These are phyloP conservation scores for Xylaria castorea DNA, from an alignment of 495 filamentous ascomycete genomes.

Conservation along the genomic window DNA sequence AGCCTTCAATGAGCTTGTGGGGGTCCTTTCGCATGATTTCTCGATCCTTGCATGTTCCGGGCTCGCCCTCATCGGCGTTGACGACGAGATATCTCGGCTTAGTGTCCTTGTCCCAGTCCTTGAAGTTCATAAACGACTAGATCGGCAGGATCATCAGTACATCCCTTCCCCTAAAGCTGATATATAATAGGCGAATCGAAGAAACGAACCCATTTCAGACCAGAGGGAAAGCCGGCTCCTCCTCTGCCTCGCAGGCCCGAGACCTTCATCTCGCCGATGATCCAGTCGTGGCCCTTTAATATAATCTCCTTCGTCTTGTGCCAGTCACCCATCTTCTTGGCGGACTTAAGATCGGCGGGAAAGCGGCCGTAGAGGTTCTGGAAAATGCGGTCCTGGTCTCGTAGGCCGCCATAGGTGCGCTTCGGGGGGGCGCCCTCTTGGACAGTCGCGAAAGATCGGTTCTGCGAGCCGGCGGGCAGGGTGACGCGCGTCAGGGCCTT, in stretches of 20 bases:
- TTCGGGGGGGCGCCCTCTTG: conserved; percentile 74
- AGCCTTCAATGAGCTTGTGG: conserved; percentile 97
- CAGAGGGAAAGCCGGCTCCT: conserved; percentile 96
- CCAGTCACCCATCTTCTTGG: conserved; percentile 99
- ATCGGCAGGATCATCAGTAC: conserved; percentile 34
- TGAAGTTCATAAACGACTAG: conserved; percentile 99
- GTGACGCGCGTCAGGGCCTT: conserved; percentile 50
- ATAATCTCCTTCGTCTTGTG: conserved; percentile 99
- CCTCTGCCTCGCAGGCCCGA: conserved; percentile 95
- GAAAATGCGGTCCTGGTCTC: conserved; percentile 97
- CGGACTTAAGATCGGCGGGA: conserved; percentile 85
- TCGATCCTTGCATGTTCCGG: conserved; percentile 98
- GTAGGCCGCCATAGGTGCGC: conserved; percentile 81
- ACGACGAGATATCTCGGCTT: conserved; percentile 96
- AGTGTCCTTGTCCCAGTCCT: conserved; percentile 98
- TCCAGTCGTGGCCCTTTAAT: conserved; percentile 97
- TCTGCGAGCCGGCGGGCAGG: conserved; percentile 40
- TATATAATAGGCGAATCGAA: not conserved
- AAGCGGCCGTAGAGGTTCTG: conserved; percentile 96
- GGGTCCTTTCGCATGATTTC: conserved; percentile 99
- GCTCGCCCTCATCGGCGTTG: conserved; percentile 98
- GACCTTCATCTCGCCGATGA: conserved; percentile 94
- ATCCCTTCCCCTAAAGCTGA: not conserved
- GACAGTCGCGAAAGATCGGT: conserved; percentile 78
- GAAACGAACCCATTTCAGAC: conserved; percentile 91